Base-by-base conservation (phyloP, 208 protist genomes). In the Acanthamoeba culbertsoni region DNA sequence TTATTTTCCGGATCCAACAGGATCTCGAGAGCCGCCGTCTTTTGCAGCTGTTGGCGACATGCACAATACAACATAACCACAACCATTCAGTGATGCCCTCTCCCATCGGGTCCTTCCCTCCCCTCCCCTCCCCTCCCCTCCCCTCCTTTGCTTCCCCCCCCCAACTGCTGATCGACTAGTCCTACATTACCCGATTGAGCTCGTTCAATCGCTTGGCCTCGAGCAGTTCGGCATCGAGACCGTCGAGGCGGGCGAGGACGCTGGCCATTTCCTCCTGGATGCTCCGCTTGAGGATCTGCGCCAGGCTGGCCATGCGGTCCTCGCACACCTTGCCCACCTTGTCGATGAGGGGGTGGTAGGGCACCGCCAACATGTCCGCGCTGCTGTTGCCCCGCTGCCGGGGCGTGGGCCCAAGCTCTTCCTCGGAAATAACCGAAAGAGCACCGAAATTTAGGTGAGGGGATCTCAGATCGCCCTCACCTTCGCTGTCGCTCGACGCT, bases 321-420 rank as follows among this genome's bases (percentile, higher is more conserved):
- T 84, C 73, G 43, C 46, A 55, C 73, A 84, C 73, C 73, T 55
- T 51, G 43, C 73, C 73, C 43, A 84, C 73, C 73, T 84, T 84
- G 45, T 84, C 73, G 45, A 84, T 84, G 10, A 84, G 73, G 43
- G 73, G 73, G 45, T 84, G 73, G 73, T 84, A 84, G 40, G 73
- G 73, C 23, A 84, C 73, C 63, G 31, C 18, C 33, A 37, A 5
- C 63, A 28, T 43, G 35, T 10, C 33, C 63, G 37, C 63, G 8
- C 2, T 6, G 63, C 63, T 75, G 63, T 75, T 16, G 57, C 2
- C 33, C 63, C 14, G 33, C 16, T 16, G 2, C 63, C 35, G 63
- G 33, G 3, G 35, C 16, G 33, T 33, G 31, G 28, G 31, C 48
- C 48, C 48, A 55, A 18, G 48, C 48, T 55, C 12, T 28, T 1